Conservation (phyloP, 306 rosid species). For the Astragalus glycyphyllos region DNA sequence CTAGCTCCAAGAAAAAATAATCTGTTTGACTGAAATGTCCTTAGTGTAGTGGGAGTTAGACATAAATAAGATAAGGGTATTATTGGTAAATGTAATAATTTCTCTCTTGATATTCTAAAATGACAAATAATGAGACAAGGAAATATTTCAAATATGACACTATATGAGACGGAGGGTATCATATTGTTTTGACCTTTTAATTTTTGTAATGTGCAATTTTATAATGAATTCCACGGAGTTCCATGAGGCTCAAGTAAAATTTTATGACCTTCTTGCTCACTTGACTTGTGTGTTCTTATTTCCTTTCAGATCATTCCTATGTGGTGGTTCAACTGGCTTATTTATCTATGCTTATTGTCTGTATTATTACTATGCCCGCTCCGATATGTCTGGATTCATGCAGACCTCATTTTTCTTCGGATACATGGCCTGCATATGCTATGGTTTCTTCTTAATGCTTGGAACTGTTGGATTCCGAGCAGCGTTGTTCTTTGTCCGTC, state of each 20-base stretch:
- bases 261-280: constrained; percentile 18
- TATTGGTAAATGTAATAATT: no score
- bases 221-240: constrained; percentile 9
- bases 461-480: constrained; percentile 57
- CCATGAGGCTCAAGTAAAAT: background rate
- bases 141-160: no score
- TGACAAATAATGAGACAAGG: no score
- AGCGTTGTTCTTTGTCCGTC: constrained; percentile 54
- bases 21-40: no score
- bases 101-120: no score
- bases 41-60: no score
- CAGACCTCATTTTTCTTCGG: constrained; percentile 62
- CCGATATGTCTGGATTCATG: constrained; percentile 61
- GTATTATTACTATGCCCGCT: constrained; percentile 58
- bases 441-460: constrained; percentile 59
- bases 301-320: constrained; percentile 54
- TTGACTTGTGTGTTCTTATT: constrained; percentile 32
- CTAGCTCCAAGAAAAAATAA: no score
- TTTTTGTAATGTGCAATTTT: constrained; percentile 11
- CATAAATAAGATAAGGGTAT: no score
- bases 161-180: background rate
- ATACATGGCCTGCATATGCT: constrained; percentile 63
- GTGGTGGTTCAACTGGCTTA: constrained; percentile 61
- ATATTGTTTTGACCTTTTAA: background rate
- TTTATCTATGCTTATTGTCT: constrained; percentile 60